A percentile compares a stretch with the other conserved stretches of the same genome.
Evolutionary conservation across 257 asterid species (phyloP).

Genomic region (Scutellaria galericulata): DNA sequence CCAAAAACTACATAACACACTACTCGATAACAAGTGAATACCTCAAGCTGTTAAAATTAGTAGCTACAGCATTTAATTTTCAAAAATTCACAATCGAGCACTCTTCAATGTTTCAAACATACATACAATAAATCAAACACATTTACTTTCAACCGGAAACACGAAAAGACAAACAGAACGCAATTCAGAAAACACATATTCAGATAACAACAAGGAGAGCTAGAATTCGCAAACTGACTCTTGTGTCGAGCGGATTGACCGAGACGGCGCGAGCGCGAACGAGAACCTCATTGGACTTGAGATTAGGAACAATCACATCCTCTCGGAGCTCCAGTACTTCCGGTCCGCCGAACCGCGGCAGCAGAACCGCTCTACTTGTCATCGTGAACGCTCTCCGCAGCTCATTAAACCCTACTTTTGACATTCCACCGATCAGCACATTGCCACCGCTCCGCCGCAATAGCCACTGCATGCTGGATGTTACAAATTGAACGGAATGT

Average conservation of each 20-base stretch:
- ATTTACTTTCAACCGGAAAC: not conserved
- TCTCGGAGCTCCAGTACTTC: conserved; percentile 79
- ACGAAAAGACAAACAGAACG: not conserved
- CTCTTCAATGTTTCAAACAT: too few species aligned
- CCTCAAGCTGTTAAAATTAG: not conserved
- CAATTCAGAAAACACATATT: conserved; percentile 19
- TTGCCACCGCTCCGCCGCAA: conserved; percentile 43
- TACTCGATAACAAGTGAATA: not conserved
- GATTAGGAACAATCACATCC: conserved; percentile 73
- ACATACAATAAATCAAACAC: not conserved
- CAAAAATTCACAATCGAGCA: too few species aligned
- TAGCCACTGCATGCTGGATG: conserved; percentile 57
- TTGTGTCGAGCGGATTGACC: conserved; percentile 88
- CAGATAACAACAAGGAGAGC: not conserved
- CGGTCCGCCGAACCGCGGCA: conserved; percentile 93
- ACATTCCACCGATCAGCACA: conserved; percentile 36
- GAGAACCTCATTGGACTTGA: conserved; percentile 87
- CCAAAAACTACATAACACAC: not conserved
- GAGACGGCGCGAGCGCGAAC: conserved; percentile 98
- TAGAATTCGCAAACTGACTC: conserved; percentile 53
- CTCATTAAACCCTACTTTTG: conserved; percentile 44
- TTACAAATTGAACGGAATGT: conserved; percentile 5
- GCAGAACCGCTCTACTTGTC: conserved; percentile 71
- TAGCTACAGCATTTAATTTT: not conserved
- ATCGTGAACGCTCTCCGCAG: conserved; percentile 54